Conservation (phyloP, 192 early-diverging fungal species). For the Phlyctochytrium arcticum region DNA sequence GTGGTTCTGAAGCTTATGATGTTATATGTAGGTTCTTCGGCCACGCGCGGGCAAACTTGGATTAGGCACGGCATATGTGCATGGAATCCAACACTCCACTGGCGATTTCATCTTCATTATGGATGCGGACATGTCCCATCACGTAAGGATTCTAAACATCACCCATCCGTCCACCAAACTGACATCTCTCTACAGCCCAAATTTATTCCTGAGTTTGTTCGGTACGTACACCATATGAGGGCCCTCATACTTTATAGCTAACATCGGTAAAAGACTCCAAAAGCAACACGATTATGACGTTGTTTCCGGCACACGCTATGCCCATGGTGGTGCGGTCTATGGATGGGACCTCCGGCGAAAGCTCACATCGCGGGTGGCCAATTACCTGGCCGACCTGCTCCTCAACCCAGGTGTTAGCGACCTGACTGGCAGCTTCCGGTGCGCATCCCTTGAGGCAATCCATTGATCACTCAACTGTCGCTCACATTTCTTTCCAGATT, state of each 20-base stretch:
- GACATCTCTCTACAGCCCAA: constrained; percentile 66
- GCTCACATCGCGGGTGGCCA: constrained; percentile 94
- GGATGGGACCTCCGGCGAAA: constrained; percentile 97
- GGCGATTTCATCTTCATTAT: constrained; percentile 97
- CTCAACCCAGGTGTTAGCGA: constrained; percentile 90
- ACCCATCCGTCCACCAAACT: too few species aligned
- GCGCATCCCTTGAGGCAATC: background rate
- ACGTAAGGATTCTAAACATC: constrained; percentile 66
- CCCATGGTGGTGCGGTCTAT: constrained; percentile 84
- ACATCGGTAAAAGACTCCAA: constrained; percentile 73
- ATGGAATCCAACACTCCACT: constrained; percentile 89
- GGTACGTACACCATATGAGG: constrained; percentile 37
- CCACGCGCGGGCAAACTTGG: constrained; percentile 96
- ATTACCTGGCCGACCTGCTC: constrained; percentile 84
- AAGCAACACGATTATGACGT: constrained; percentile 81
- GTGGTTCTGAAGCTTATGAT: background rate
- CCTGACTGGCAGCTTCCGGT: constrained; percentile 91
- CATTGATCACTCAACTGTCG: background rate
- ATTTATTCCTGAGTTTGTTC: constrained; percentile 93
- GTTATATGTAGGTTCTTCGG: constrained; percentile 60
- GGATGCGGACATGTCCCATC: constrained; percentile 99
- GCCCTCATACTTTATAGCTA: background rate
- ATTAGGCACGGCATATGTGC: constrained; percentile 91
- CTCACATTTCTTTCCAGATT: constrained; percentile 44
- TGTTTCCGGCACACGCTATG: constrained; percentile 92